Base-by-base conservation (phyloP, 225 moss, liverwort and hornwort genomes). In the Climacium dendroides region DNA sequence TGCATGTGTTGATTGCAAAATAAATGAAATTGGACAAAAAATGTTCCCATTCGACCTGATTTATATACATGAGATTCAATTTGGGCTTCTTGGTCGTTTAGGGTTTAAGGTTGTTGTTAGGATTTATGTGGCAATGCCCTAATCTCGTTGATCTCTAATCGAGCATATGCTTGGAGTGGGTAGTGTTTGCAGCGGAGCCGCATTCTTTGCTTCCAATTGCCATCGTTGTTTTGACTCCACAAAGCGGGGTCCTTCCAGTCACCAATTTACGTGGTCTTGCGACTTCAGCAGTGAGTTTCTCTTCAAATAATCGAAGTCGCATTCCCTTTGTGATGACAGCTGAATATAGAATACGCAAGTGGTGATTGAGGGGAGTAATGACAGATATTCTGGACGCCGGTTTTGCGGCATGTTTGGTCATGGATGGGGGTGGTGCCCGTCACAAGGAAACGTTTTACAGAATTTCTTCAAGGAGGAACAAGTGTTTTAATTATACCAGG, bases 381-480 rank as follows among this genome's bases (percentile, higher is more conserved):
- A 85, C 95, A 97, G 97, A 86, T 98, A 71, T 98, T 97, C 87
- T 98, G 96, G 96, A 96, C 98, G 76, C 98, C 98, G 71, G 50
- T 96, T 45, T 85, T 98, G 86, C 92, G 95, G 41, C 97, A 97
- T 90, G 73, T 98, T 55, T 96, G 97, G 97, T 87, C 98, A 66
- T 98, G 98, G 98, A 63, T 97, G 83, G 98, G 97, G 66, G 28
- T 90, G 66, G 91, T 90, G n/a, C 93, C 96, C 63, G 94, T 95
- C 66, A 85, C 89, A 70, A 94, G 92, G 80, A 92, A 95, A 81
- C 58, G 55, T 60, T 95, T 93, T 60, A 85, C 81, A 54, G 83
- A 89, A 28, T 83, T 90, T 59, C 97, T 98, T 61, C 75, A 89
- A 39, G 85, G 86, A 37, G 98, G 98, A 57, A 90, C 83, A 52